These are phyloP conservation scores for Porphyrellus sp. DNA, from an alignment of 1,284 basidiomycete genomes.

Conservation along the genomic window DNA sequence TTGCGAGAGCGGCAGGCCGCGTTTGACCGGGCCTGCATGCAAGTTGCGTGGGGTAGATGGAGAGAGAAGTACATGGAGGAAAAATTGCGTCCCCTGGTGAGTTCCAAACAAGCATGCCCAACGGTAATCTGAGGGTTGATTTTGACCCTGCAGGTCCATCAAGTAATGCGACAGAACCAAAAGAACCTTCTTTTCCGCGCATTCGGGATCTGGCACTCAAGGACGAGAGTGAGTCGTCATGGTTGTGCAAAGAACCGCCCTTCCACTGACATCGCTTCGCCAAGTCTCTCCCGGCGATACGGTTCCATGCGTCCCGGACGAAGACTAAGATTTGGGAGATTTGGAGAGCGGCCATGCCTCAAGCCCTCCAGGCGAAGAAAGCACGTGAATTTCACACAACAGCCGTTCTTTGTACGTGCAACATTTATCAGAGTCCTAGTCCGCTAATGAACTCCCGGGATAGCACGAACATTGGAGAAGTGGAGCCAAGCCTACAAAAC, in stretches of 20 bases:
- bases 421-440: constrained; percentile 2
- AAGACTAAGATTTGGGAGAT: constrained; percentile 60
- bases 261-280: constrained; percentile 15
- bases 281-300: constrained; percentile 72
- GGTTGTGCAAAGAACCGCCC: constrained; percentile 2
- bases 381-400: constrained; percentile 61
- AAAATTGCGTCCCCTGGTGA: constrained; percentile 60
- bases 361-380: constrained; percentile 57
- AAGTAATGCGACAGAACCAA: constrained; percentile 55
- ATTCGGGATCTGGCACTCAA: constrained; percentile 70
- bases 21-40: constrained; percentile 48
- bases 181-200: constrained; percentile 59
- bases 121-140: constrained; percentile 8
- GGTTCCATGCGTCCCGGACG: constrained; percentile 59
- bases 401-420: constrained; percentile 54
- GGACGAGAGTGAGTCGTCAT: constrained; percentile 54
- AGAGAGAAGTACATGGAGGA: constrained; percentile 63
- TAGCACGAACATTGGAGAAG: constrained; percentile 57
- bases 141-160: constrained; percentile 49
- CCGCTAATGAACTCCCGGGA: constrained; percentile 17
- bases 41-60: constrained; percentile 73
- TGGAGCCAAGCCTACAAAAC: constrained; percentile 66
- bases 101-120: constrained; percentile 22
- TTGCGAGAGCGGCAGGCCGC: constrained; percentile 63
- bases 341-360: constrained; percentile 70